Evolutionary conservation across 768 basidiomycete species (phyloP), one percentile per base, ranked within the genome.

Genomic region (Psilocybe azurescens): DNA sequence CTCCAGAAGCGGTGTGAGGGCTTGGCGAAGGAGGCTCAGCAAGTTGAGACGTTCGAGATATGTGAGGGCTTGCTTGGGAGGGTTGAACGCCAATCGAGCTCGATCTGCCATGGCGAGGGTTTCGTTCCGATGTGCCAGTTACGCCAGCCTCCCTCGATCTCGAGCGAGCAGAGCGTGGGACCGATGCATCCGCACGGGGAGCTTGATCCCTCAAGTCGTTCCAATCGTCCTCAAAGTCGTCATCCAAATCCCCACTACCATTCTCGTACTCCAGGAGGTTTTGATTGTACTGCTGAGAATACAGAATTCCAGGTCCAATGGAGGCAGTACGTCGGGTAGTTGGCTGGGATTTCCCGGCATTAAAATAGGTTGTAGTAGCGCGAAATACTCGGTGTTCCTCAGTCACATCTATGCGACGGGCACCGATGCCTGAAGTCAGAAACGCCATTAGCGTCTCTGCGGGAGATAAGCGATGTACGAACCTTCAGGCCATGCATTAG

Each of bases 401-500:
- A 10, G 81, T 85, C 14, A 93, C 81, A 50, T 97, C 92, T 60
- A 89, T 74, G 28, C 91, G 83, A 14, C 89, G 81, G 20, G 89
- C 86, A 61, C 93, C 94, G 56, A 91, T 81, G 79, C 83, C 82
- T 85, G 39, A 58, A 57, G 49, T 39, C 13, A 29, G 52, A 57
- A 44, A 51, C 20, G 53, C 53, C 51, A 59, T 48, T 36, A 53
- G 36, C 29, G 52, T 18, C 3, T 14, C 56, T 32, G 32, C 52
- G 55, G 55, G 57, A 38, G 56, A 52, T 44, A 58, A 56, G 18
- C 41, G 30, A 28, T 32, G 56, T 11, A 72, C 82, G 55, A 62
- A 95, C 96, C 93, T 83, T 97, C 95, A 2, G 90, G 88, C 90
- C 94, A 97, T 39, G 87, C 83, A 3, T 89, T 91, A 24, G 81